These are phyloP conservation scores for Kwoniella europaea DNA, from an alignment of 768 basidiomycete genomes.

Conservation along the genomic window DNA sequence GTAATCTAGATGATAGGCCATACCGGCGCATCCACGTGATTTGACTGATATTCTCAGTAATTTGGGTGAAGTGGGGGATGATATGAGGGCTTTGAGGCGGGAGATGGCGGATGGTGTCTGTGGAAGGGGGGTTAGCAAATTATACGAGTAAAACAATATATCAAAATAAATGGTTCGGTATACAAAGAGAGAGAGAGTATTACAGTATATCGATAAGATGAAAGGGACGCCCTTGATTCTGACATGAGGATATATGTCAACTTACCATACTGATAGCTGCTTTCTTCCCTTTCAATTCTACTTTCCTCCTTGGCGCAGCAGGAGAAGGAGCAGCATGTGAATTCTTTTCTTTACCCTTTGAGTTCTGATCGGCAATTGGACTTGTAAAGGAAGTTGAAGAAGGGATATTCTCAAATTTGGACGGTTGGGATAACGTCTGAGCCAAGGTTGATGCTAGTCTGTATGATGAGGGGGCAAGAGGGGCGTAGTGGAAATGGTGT, in stretches of 20 bases:
- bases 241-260: not conserved
- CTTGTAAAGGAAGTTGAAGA: conserved; percentile 20
- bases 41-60: conserved; percentile 92
- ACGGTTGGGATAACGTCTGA: conserved; percentile 12
- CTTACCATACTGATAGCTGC: conserved; percentile 59
- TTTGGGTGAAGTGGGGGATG: conserved; percentile 75
- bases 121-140: not conserved
- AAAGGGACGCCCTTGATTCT: not conserved
- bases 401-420: conserved; percentile 30
- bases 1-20: conserved; percentile 90
- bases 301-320: conserved; percentile 19
- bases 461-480: not conserved
- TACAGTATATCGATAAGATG: not conserved
- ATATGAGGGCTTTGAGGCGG: conserved; percentile 73
- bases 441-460: conserved; percentile 18
- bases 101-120: conserved; percentile 80
- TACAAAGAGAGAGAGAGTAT: not conserved
- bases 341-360: conserved; percentile 5
- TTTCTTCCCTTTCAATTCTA: conserved; percentile 54
- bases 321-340: conserved; percentile 9
- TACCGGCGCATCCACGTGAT: conserved; percentile 95
- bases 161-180: too few relatives aligned
- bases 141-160: too few relatives aligned
- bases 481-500: conserved; percentile 10
- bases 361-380: not conserved